Evolutionary conservation across 2,329 filamentous ascomycete species (phyloP).

Genomic region (Fusarium drepaniforme): DNA sequence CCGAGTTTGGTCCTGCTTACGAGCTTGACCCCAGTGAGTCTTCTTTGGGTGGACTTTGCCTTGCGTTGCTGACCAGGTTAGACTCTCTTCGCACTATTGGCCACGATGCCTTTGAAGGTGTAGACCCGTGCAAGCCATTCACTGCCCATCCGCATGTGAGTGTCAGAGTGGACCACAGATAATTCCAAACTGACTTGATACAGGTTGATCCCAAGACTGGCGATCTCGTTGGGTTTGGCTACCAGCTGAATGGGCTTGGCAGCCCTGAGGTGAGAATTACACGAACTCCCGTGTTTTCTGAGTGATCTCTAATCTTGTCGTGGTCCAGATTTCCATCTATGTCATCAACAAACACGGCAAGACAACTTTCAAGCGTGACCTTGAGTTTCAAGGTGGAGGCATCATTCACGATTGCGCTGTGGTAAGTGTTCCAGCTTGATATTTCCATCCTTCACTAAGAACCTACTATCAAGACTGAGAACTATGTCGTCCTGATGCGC

Average conservation of each 20-base stretch:
- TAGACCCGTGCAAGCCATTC: neutral
- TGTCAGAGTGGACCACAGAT: neutral
- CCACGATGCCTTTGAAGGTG: neutral
- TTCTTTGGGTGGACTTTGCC: neutral
- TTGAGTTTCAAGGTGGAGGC: neutral
- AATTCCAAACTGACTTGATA: neutral
- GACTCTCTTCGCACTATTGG: neutral
- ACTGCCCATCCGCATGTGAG: neutral
- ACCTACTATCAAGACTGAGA: neutral
- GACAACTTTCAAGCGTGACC: neutral
- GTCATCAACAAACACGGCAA: neutral
- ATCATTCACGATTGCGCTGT: neutral
- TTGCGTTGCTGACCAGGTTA: neutral
- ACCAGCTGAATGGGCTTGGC: neutral
- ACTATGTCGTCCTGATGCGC: neutral
- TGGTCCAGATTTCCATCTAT: neutral
- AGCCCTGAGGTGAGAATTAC: neutral
- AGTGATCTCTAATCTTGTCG: neutral
- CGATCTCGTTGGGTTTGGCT: neutral
- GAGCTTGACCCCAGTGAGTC: neutral
- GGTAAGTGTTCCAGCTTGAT: neutral
- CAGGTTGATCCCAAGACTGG: neutral
- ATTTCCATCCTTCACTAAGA: neutral
- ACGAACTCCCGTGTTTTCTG: neutral
- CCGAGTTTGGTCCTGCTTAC: neutral